These are phyloP conservation scores for Remersonia thermophila DNA, from an alignment of 2,329 filamentous ascomycete species.

Conservation along the genomic window DNA sequence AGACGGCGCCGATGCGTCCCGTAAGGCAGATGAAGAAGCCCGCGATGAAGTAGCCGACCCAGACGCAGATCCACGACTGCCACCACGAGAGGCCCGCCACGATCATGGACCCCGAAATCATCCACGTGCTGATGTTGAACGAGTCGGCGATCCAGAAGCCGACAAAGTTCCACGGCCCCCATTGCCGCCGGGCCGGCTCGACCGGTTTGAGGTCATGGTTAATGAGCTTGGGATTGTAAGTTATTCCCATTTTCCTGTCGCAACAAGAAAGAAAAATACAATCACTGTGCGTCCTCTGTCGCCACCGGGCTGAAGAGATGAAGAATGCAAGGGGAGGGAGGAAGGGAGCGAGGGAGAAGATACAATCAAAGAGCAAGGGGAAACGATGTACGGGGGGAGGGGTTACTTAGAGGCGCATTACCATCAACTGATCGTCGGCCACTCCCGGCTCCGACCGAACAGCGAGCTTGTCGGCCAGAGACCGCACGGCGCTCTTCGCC, in stretches of 20 bases:
- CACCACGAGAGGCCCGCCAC: constrained; percentile 72
- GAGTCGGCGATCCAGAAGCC: constrained; percentile 78
- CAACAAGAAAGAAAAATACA: too few species aligned
- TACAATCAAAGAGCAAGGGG: too few species aligned
- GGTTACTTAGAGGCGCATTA: too few species aligned
- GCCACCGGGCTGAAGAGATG: too few species aligned
- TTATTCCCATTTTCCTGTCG: constrained; percentile 19
- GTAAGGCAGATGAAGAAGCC: constrained; percentile 64
- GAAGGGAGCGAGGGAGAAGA: too few species aligned
- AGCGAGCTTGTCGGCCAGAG: constrained; percentile 48
- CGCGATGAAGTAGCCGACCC: constrained; percentile 71
- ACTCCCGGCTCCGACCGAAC: constrained; percentile 67
- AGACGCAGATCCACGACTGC: constrained; percentile 83
- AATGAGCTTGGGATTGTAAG: constrained; percentile 41
- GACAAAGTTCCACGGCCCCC: constrained; percentile 80
- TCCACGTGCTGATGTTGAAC: constrained; percentile 89
- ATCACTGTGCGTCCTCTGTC: too few species aligned
- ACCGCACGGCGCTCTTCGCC: constrained; percentile 24
- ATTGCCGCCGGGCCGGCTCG: constrained; percentile 66
- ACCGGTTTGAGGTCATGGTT: constrained; percentile 76
- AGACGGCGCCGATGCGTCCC: constrained; percentile 72
- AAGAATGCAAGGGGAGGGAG: too few species aligned
- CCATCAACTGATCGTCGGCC: constrained; percentile 68
- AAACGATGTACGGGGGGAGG: too few species aligned
- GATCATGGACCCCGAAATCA: constrained; percentile 80